Evolutionary conservation across 441 rosid species (phyloP).

Genomic region (Monsonia emarginata): DNA sequence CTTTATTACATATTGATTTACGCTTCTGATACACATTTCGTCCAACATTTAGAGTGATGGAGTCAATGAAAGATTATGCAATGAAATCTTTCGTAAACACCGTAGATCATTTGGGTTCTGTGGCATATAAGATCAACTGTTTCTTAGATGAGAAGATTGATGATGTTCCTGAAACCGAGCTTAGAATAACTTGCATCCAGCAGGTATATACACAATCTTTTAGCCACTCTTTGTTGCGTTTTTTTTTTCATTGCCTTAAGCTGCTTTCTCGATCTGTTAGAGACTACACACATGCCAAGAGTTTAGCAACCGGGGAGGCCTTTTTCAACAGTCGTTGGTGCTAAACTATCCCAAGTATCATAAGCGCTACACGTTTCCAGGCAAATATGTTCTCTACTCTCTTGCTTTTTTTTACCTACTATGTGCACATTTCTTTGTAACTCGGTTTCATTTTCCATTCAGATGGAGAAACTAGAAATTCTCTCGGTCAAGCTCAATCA

Average conservation of each 20-base stretch:
- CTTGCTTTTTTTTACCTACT: background rate
- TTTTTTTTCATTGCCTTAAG: background rate
- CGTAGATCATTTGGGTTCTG: conserved; percentile 85
- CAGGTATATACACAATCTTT: conserved; percentile 36
- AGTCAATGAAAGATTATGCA: conserved; percentile 58
- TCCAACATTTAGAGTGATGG: conserved; percentile 39
- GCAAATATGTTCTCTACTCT: conserved; percentile 28
- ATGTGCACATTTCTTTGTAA: background rate
- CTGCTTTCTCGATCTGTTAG: conserved; percentile 23
- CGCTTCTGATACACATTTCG: background rate
- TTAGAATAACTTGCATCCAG: conserved; percentile 46
- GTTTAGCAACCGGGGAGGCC: conserved; percentile 37
- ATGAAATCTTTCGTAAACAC: conserved; percentile 64
- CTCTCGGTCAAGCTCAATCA: conserved; percentile 17
- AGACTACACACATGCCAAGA: conserved; percentile 50
- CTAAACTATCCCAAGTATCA: conserved; percentile 42
- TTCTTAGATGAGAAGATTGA: conserved; percentile 42
- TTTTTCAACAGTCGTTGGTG: conserved; percentile 41
- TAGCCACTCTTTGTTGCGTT: background rate
- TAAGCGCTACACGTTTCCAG: conserved; percentile 61
- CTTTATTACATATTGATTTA: background rate
- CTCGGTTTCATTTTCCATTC: conserved; percentile 10
- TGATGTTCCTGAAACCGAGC: conserved; percentile 42
- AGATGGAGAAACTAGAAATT: conserved; percentile 25
- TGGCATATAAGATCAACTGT: conserved; percentile 57